Evolutionary conservation across 257 asterid species (phyloP), one percentile per base, ranked within the genome.

Genomic region (Rhazya stricta): DNA sequence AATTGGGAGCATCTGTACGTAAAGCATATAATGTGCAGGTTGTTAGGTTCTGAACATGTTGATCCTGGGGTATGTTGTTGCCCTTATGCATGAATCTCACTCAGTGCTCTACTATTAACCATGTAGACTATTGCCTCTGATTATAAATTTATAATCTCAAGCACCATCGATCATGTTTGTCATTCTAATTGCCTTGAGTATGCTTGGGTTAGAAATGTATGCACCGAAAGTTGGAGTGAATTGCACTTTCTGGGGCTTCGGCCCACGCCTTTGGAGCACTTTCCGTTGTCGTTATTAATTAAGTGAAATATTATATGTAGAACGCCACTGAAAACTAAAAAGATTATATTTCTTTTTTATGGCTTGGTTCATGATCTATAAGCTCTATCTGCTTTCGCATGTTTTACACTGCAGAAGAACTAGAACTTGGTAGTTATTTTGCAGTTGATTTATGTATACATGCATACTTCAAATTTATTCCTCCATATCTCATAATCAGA

Each of bases 31-130:
- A 92, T 95, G 89, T 79, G 89, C 72, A 91, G 96, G 9, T 76
- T 91, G 81, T 84, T 92, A 84, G 99, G 99, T 70, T 73, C 96
- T 69, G 82, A 86, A 70, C 96, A 92, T 78, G 93, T 92, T 82
- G 98, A 95, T 82, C 84, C 98, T 6, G 99, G 99, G 96, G 97
- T 90, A 80, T 86, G 85, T 75, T 62, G 30, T 18, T 34, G 30
- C 8, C 29, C 25, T 23, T 37, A 32, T 81, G 70, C 77, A 41
- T 67, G 23, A 69, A 50, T 19, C n/a, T 54, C 29, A 50, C 77
- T 36, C 56, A 9, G 5, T 30, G 3, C 58, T 9, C 45, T 50
- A 6, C 7, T 9, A 9, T 9, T 21, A 36, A 69, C 37, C 41
- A 23, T n/a, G 50, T 46, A 34, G 16, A 16, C 42, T n/a, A 19